A percentile compares a stretch with the other conserved stretches of the same genome.
phyloP scores from a whole-genome alignment of 495 filamentous ascomycete genomes.

The Sordaria brevicollis region DNA sequence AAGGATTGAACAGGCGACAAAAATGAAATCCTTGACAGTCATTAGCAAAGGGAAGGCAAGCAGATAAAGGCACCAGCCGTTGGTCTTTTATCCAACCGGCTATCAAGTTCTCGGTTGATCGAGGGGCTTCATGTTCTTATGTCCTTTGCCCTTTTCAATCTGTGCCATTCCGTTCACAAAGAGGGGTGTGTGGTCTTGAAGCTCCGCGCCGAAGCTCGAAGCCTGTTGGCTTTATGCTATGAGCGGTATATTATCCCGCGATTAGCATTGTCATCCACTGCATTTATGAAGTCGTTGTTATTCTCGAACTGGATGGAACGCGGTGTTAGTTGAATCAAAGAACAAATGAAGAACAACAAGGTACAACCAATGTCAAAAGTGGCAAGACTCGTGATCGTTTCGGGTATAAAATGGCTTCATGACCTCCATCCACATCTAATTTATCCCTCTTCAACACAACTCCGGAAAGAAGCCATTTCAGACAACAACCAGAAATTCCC shows the following conservation, averaged over 20 bases:
- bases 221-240: not conserved
- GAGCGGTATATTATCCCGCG: not conserved
- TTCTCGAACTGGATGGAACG: not conserved
- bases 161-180: not conserved
- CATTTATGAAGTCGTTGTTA: not conserved
- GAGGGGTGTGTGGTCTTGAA: not conserved
- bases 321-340: not conserved
- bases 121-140: not conserved
- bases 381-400: not conserved
- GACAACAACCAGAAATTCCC: not conserved
- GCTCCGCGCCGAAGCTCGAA: not conserved
- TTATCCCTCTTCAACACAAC: not conserved
- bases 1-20: not conserved
- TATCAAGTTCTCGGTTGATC: no score
- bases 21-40: not conserved
- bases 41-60: not conserved
- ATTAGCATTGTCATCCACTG: not conserved
- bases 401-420: not conserved
- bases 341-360: not conserved
- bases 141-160: not conserved
- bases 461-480: not conserved
- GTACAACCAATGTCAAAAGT: not conserved
- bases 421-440: not conserved
- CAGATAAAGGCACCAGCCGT: not conserved
- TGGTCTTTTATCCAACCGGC: not conserved